Percentiles rank a stretch among this genome's conserved stretches.
phyloP scores from a whole-genome alignment of 2,329 filamentous ascomycete genomes.

The Alternaria sp. region DNA sequence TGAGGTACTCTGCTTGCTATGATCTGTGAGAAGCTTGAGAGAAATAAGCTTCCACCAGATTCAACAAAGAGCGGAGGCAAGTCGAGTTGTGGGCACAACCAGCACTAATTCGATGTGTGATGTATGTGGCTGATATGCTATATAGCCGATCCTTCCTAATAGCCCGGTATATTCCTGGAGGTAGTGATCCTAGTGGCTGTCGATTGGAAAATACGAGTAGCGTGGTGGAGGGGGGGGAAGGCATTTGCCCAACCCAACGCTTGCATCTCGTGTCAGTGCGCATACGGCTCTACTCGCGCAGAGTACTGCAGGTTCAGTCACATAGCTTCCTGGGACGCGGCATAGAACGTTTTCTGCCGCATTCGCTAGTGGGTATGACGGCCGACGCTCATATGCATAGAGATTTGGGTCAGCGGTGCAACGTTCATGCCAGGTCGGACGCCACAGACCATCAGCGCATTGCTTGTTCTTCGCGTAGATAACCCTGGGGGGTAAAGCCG shows the following conservation, averaged over 20 bases:
- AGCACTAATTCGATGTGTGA: background rate
- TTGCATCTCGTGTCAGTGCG: slow-evolving; percentile 2
- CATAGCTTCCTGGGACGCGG: background rate
- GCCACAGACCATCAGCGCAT: slow-evolving; percentile 9
- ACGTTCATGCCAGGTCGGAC: slow-evolving; percentile 20
- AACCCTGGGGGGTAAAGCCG: slow-evolving; percentile 18
- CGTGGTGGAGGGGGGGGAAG: background rate
- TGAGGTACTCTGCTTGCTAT: background rate
- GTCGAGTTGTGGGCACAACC: background rate
- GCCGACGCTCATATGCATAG: background rate
- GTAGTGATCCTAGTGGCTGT: slow-evolving; percentile 2
- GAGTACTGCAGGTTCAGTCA: background rate
- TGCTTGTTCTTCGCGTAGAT: slow-evolving; percentile 25
- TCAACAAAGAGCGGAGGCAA: background rate
- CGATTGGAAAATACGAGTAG: slow-evolving; percentile 12
- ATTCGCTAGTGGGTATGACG: background rate
- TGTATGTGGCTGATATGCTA: background rate
- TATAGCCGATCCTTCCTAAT: background rate
- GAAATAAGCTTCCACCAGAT: slow-evolving; percentile 14
- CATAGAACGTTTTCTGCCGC: slow-evolving; percentile 7
- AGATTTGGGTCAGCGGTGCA: slow-evolving; percentile 7
- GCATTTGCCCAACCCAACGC: background rate
- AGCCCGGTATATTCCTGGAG: background rate
- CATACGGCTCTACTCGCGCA: background rate
- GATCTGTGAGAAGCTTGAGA: slow-evolving; percentile 17